These are phyloP conservation scores for Tephrocybe sp. DNA, from an alignment of 768 basidiomycete species.

Conservation along the genomic window DNA sequence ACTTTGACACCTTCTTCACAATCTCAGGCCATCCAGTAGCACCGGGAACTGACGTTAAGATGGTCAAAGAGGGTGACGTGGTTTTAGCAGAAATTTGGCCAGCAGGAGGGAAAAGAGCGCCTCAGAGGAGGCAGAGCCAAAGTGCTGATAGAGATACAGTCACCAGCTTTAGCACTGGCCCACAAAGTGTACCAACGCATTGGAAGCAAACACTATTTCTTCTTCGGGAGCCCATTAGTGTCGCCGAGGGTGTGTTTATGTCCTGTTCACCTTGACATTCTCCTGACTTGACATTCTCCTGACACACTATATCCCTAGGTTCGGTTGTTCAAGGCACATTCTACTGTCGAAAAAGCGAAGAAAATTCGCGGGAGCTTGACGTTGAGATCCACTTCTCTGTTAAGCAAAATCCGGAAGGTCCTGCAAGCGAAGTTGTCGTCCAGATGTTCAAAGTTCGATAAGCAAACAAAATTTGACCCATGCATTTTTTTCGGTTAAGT, in stretches of 20 bases:
- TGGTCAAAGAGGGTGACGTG: constrained; percentile 57
- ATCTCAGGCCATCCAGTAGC: constrained; percentile 51
- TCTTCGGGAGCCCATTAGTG: constrained; percentile 73
- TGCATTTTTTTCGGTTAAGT: not conserved
- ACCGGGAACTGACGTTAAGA: constrained; percentile 49
- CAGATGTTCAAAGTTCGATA: constrained; percentile 82
- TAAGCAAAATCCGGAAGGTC: constrained; percentile 37
- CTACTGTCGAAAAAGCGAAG: constrained; percentile 74
- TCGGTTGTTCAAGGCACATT: constrained; percentile 78
- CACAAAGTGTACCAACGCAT: constrained; percentile 84
- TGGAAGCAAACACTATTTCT: constrained; percentile 97
- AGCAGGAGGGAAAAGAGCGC: constrained; percentile 63
- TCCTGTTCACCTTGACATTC: not conserved
- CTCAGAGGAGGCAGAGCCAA: constrained; percentile 58
- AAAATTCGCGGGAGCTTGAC: constrained; percentile 85
- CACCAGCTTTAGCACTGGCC: constrained; percentile 90
- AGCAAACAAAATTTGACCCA: constrained; percentile 2
- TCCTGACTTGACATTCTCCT: not conserved
- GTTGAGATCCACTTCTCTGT: constrained; percentile 85
- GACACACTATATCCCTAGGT: constrained; percentile 41
- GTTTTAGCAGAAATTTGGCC: constrained; percentile 82
- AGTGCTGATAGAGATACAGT: constrained; percentile 48
- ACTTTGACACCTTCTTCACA: constrained; percentile 95
- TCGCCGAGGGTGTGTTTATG: constrained; percentile 64
- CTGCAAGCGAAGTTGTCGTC: constrained; percentile 47